These are phyloP conservation scores for Diutina rugosa DNA, from an alignment of 1,139 yeast species.

Conservation along the genomic window DNA sequence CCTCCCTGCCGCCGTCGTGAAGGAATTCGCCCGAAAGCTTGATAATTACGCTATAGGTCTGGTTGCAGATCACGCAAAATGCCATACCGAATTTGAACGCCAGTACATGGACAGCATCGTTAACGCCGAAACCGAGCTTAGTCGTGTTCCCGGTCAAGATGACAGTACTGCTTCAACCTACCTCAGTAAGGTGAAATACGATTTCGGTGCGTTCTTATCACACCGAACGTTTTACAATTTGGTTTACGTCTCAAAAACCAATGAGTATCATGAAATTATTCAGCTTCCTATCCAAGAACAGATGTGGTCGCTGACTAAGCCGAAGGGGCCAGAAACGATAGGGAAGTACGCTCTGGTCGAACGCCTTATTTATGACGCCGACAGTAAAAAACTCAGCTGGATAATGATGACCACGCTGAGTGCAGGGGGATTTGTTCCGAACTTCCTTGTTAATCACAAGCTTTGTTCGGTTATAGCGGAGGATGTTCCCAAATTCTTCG, in stretches of 20 bases:
- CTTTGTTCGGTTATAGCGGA: background rate
- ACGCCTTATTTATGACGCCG: background rate
- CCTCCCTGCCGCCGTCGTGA: constrained; percentile 4
- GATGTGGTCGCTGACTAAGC: background rate
- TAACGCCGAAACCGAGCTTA: background rate
- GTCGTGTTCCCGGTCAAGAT: background rate
- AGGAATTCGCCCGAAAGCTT: constrained; percentile 4
- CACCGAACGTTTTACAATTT: background rate
- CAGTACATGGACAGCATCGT: constrained; percentile 7
- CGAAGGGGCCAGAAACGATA: background rate
- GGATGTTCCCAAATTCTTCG: background rate
- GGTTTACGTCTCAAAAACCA: background rate
- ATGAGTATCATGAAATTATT: background rate
- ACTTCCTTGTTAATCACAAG: background rate
- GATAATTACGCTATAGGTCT: constrained; percentile 6
- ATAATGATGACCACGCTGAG: background rate
- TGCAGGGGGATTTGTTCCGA: background rate
- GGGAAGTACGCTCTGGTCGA: background rate
- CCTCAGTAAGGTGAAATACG: background rate
- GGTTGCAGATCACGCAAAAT: constrained; percentile 4
- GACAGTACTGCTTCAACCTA: background rate
- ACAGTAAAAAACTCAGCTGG: background rate
- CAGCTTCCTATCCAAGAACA: background rate
- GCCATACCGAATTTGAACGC: constrained; percentile 7
- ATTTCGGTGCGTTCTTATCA: background rate